Conservation (phyloP, 2,329 filamentous ascomycete species). For the Rasamsonia emersonii region DNA sequence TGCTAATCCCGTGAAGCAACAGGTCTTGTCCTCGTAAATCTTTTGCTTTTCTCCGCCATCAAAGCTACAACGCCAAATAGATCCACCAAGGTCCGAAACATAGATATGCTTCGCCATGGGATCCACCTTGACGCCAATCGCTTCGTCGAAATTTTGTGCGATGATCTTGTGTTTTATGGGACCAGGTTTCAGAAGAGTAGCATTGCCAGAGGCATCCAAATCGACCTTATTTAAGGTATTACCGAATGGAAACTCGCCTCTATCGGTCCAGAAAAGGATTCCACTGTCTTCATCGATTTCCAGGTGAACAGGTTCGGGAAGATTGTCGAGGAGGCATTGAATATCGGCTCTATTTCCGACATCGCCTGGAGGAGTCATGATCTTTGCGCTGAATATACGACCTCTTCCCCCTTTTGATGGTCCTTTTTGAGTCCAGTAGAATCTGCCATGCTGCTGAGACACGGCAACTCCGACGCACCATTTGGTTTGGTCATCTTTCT, state of each 20-base stretch:
- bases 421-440: slow-evolving; percentile 57
- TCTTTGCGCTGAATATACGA: slow-evolving; percentile 44
- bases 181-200: slow-evolving; percentile 21
- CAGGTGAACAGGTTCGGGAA: slow-evolving; percentile 52
- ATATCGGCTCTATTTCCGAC: slow-evolving; percentile 34
- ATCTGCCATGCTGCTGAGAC: slow-evolving; percentile 30
- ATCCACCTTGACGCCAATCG: slow-evolving; percentile 38
- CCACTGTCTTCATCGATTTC: slow-evolving; percentile 41
- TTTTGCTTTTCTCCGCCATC: slow-evolving; percentile 13
- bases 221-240: slow-evolving; percentile 43
- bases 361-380: slow-evolving; percentile 30
- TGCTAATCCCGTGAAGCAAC: slow-evolving; percentile 15
- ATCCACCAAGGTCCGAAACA: slow-evolving; percentile 21
- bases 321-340: slow-evolving; percentile 31
- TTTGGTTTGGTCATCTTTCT: slow-evolving; percentile 23
- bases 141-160: slow-evolving; percentile 35
- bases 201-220: slow-evolving; percentile 10
- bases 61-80: slow-evolving; percentile 16
- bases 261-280: slow-evolving; percentile 52
- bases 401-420: slow-evolving; percentile 43
- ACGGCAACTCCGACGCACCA: slow-evolving; percentile 53
- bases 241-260: slow-evolving; percentile 49
- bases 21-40: slow-evolving; percentile 10
- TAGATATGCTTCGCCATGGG: slow-evolving; percentile 12
- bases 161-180: slow-evolving; percentile 15